These are phyloP conservation scores for Aspergillus sp. DNA, from an alignment of 2,329 filamentous ascomycete species.

Conservation along the genomic window DNA sequence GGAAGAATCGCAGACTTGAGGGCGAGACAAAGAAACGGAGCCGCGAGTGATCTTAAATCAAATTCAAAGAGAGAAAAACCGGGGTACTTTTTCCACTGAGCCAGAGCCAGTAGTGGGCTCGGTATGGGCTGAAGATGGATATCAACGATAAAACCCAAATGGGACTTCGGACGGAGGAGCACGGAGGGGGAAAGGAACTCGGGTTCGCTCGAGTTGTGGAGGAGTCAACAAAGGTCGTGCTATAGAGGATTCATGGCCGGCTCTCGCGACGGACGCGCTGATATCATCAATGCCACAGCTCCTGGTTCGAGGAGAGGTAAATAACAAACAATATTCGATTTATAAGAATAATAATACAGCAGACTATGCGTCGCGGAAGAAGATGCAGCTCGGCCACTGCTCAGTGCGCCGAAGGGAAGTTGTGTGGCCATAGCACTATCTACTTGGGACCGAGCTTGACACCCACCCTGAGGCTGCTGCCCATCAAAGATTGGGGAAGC, in stretches of 20 bases:
- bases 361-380: conserved; percentile 11
- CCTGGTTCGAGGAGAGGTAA: not conserved
- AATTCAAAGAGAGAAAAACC: conserved; percentile 2
- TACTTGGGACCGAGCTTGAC: too few relatives aligned
- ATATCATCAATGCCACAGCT: conserved; percentile 5
- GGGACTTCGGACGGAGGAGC: not conserved
- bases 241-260: too few relatives aligned
- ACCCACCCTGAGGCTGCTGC: not conserved
- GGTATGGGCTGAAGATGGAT: not conserved
- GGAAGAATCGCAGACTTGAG: too few relatives aligned
- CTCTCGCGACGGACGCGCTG: not conserved
- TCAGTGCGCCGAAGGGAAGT: conserved; percentile 1
- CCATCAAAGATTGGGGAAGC: not conserved
- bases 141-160: not conserved
- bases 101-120: not conserved
- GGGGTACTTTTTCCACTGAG: conserved; percentile 2
- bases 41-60: conserved; percentile 17
- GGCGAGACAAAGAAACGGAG: conserved; percentile 18
- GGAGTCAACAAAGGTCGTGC: too few relatives aligned
- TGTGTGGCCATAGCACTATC: conserved; percentile 6
- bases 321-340: not conserved
- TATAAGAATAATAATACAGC: conserved; percentile 6
- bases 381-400: conserved; percentile 16
- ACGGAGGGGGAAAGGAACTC: not conserved
- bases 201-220: not conserved